Base-by-base conservation (phyloP, 2,329 filamentous ascomycete species). In the Calycina herbarum region DNA sequence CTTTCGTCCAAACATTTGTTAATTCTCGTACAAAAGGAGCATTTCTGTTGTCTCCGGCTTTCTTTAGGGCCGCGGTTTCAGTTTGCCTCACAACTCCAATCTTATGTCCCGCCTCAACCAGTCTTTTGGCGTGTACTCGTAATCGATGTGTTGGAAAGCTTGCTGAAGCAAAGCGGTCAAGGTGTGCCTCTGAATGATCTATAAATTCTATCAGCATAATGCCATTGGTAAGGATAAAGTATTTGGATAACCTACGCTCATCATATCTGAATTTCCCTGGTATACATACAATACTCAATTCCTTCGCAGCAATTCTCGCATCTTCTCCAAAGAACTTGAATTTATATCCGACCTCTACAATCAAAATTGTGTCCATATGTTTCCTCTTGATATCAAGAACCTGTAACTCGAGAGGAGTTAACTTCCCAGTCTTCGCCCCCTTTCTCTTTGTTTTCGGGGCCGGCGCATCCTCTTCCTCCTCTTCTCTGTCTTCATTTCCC, bases 251-350 rank as follows among this genome's bases (percentile, higher is more conserved):
- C 85, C 73, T 79, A 89, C 86, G 93, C 76, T 98, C 94, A 75
- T 99, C 94, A 74, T 94, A 99, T 74, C 94, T 86, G 77, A 94
- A 88, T 75, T 97, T 98, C 42, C 95, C 95, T 0, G 95, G 94
- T 72, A 99, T 97, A 77, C 95, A 99, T 48, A 99, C 91, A 71
- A 99, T 97, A 66, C 93, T 91, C 59, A 99, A 82, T 76, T 94
- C 93, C 77, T 94, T 96, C 13, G 94, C 92, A 4, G 94, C 95
- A 63, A 88, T 86, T 62, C 93, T 86, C 8, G 95, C 95, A 80
- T 99, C 95, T 74, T 98, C 94, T 11, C 95, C 95, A 75, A 97
- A 97, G 80, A 99, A 97, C 40, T 91, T 89, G 79, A 96, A 99
- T 77, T 99, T 99, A 80, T 99, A 99, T 61, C 95, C 95, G 8